A percentile compares a stretch with the other conserved stretches of the same genome.
phyloP scores from a whole-genome alignment of 768 basidiomycete genomes.

The Naganishia kalamii region DNA sequence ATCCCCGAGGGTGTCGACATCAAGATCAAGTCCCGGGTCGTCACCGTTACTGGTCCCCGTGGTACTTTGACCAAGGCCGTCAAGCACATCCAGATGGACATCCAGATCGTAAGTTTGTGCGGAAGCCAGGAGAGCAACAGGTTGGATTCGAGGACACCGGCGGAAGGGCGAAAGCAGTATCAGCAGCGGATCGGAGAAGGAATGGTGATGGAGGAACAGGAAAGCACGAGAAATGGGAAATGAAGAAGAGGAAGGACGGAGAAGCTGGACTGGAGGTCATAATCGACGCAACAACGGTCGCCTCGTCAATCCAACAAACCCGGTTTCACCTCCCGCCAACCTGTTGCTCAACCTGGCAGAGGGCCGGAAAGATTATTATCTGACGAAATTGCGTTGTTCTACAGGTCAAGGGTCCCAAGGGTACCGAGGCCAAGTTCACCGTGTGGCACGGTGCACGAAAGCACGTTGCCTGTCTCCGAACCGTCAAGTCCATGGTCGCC shows the following conservation, averaged over 20 bases:
- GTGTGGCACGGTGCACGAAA: slow-evolving; percentile 98
- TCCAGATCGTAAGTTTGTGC: slow-evolving; percentile 43
- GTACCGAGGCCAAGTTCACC: slow-evolving; percentile 70
- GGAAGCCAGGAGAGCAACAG: background rate
- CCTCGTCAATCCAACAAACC: background rate
- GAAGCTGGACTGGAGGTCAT: background rate
- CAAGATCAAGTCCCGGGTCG: slow-evolving; percentile 79
- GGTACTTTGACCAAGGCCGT: slow-evolving; percentile 77
- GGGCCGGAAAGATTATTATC: background rate
- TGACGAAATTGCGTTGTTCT: background rate
- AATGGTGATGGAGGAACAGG: too few relatives aligned
- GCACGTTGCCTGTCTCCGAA: slow-evolving; percentile 96
- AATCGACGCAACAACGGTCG: background rate
- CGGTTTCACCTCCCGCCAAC: too few relatives aligned
- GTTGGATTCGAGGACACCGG: background rate
- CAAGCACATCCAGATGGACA: slow-evolving; percentile 51
- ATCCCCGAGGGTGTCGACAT: slow-evolving; percentile 67
- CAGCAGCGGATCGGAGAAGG: too few relatives aligned
- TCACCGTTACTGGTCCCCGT: slow-evolving; percentile 85
- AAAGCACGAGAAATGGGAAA: too few relatives aligned
- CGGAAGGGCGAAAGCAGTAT: background rate
- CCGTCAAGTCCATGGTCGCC: slow-evolving; percentile 85
- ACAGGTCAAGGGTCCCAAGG: slow-evolving; percentile 55
- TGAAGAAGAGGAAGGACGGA: background rate
- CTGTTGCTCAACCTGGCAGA: background rate